Evolutionary conservation across 768 basidiomycete genomes (phyloP), one percentile per base, ranked within the genome.

Genomic region (Fistulinella prunicolor): DNA sequence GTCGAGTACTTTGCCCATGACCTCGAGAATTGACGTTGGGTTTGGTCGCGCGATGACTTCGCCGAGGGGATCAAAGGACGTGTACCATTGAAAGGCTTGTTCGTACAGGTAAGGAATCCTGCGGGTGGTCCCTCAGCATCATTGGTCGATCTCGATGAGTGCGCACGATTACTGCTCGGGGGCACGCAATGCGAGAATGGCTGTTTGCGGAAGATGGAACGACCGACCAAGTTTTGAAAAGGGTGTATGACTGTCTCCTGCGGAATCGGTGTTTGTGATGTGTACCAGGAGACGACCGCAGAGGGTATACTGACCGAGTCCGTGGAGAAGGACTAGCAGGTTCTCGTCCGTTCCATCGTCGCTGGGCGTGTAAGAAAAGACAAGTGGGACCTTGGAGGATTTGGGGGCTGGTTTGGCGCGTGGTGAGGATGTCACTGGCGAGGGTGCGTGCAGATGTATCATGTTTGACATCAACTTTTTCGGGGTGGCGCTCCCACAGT

Each of bases 121-220:
- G 63, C 36, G 42, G 39, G 35, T 20, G 9, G 24, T 52, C 16
- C 30, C 28, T 61, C 35, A 66, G 50, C 37, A 42, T 39, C 21
- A 22, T 17, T 38, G 28, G n/a, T 29, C 39, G 24, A 16, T 37
- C 34, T 45, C 16, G 38, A 20, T 34, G 47, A 41, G 32, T 29
- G 40, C 0, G n/a, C 16, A 43, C 32, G 70, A 78, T 54, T 67
- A 89, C 86, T 79, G 81, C 58, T 85, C 79, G 16, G 91, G 85
- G 3, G 86, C 93, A 40, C 87, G 81, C 9, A 95, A 62, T 1
- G 89, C 78, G n/a, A 95, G 78, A 2, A 81, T 74, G 3, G 92
- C 90, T 0, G 94, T 95, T 63, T 94, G 92, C 0, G 93, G 94
- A n/a, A 96, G 78, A 55, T 81, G 87, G 39, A 96, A 67, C 9